phyloP scores from a whole-genome alignment of 345 rosid genomes.

The Nasturtium officinale region DNA sequence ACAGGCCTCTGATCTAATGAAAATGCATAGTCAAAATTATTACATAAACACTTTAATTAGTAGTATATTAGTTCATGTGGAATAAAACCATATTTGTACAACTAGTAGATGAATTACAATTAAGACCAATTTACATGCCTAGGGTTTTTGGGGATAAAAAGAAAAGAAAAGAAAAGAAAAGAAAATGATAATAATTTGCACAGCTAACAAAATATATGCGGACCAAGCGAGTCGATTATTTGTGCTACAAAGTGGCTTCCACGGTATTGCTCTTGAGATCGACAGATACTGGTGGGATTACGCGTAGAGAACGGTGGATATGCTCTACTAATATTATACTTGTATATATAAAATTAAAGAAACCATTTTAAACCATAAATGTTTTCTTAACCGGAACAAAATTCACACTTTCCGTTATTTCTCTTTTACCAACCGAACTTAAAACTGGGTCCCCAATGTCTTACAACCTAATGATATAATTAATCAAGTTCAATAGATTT shows the following conservation, averaged over 20 bases:
- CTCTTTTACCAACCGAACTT: neutral
- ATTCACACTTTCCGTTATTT: neutral
- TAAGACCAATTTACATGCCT: neutral
- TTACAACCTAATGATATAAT: neutral
- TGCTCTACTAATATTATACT: neutral
- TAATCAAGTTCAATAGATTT: too few relatives aligned
- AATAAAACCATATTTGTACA: neutral
- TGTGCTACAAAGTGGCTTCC: neutral
- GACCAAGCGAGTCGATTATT: neutral
- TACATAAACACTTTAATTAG: neutral
- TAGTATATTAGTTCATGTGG: neutral
- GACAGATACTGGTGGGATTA: slow-evolving; percentile 3
- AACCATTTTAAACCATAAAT: neutral
- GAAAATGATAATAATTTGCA: neutral
- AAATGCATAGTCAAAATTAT: neutral
- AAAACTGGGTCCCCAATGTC: neutral
- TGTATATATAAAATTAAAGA: neutral
- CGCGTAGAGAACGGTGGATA: slow-evolving; percentile 3
- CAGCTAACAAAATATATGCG: neutral
- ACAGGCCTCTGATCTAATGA: neutral
- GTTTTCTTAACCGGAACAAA: slow-evolving; percentile 8
- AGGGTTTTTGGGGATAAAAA: neutral
- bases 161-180: too few relatives aligned
- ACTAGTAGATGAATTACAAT: neutral
- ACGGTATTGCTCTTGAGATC: neutral